Evolutionary conservation across 805 yeast genomes (phyloP), one percentile per base, ranked within the genome.

Genomic region (Cyberlindnera xishuangbannaensis): DNA sequence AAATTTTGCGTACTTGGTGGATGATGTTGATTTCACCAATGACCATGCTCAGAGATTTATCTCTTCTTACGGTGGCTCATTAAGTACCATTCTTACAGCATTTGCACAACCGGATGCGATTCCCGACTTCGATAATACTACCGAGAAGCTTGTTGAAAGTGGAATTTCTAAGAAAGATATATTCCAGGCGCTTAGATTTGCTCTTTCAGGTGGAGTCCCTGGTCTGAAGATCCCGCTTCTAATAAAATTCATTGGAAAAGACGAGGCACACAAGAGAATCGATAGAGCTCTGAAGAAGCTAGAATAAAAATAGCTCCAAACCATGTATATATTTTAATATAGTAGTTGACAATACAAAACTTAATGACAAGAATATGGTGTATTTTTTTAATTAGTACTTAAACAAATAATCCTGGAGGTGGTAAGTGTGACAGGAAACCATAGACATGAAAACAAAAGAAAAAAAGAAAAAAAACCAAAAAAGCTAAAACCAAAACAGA

Each of bases 151-250:
- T 1, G 35, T 34, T 1, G 14, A 11, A 37, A 47, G 7, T 59
- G 67, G 47, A 3, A 9, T 9, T 6, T 6, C 49, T 45, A 20
- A 71, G 62, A 48, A 39, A n/a, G 53, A 62, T 1, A 55, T 83
- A 1, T 82, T 73, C 50, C 75, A 73, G 45, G 47, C 76, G 0
- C 48, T 83, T 11, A 63, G 96, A 36, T 78, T 65, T 43, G 88
- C 88, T 0, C 52, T 86, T 16, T 68, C 84, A 11, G 94, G 84
- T 1, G 73, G 78, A 7, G 64, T 64, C 5, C 67, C 95, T 0
- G 95, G 96, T 1, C 61, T 80, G 18, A 74, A 76, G 13, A 61
- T 87, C 5, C 82, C 81, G 0, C 59, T 65, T 5, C 58, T 84
- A 20, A 51, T 80, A 14, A 65, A 66, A 0, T 50, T 82, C 7